Conservation (phyloP, 2,329 filamentous ascomycete species). For the Verticillium zaregamsianum region DNA sequence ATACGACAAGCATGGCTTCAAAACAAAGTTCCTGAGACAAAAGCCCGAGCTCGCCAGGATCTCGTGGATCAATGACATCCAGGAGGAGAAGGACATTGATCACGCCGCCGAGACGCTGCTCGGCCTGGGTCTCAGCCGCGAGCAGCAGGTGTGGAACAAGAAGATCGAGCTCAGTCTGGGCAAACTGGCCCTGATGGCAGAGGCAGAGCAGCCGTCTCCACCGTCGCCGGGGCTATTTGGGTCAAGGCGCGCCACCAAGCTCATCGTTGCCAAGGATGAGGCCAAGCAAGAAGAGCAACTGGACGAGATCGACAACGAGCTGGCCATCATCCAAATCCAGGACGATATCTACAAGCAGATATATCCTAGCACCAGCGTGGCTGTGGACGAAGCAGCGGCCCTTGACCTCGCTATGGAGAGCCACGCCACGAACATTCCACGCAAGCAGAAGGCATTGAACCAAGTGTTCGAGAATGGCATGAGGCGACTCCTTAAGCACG, state of each 20-base stretch:
- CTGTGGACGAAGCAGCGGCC: constrained; percentile 77
- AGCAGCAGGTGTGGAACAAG: constrained; percentile 85
- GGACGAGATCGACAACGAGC: constrained; percentile 55
- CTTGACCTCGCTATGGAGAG: constrained; percentile 70
- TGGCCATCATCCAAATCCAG: constrained; percentile 74
- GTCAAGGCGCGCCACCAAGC: constrained; percentile 28
- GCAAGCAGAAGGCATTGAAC: constrained; percentile 61
- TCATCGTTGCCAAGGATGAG: constrained; percentile 26
- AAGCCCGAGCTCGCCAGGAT: constrained; percentile 70
- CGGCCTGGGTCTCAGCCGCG: constrained; percentile 63
- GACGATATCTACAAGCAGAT: constrained; percentile 71
- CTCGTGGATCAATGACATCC: constrained; percentile 92
- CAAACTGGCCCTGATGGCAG: constrained; percentile 74
- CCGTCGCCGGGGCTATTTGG: constrained; percentile 17
- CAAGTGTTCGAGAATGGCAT: constrained; percentile 70
- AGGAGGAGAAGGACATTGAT: constrained; percentile 68
- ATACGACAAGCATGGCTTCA: constrained; percentile 61
- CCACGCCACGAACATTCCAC: constrained; percentile 51
- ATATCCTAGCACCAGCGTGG: constrained; percentile 59
- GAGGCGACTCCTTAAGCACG: constrained; percentile 64
- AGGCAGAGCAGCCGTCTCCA: constrained; percentile 31
- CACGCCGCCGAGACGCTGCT: constrained; percentile 69
- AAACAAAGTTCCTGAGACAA: constrained; percentile 75
- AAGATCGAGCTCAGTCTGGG: constrained; percentile 88
- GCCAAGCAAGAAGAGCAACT: constrained; percentile 37